Percentiles rank a stretch among this genome's conserved stretches.
Conservation (phyloP, 306 rosid species). For the Psophocarpus tetragonolobus region DNA sequence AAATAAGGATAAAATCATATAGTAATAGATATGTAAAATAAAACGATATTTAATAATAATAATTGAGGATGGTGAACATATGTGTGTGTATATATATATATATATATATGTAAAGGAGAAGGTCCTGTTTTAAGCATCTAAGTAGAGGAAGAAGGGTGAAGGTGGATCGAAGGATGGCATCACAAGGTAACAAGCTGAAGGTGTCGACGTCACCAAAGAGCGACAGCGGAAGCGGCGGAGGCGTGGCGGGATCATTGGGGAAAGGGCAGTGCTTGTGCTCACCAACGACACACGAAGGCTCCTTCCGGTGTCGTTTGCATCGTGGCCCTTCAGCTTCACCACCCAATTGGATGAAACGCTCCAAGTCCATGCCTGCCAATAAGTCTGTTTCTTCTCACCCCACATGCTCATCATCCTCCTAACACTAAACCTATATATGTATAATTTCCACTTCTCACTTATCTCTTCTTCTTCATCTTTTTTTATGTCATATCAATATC, state of each 20-base stretch:
- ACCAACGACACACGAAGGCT: slow-evolving; percentile 86
- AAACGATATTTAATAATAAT: too few relatives aligned
- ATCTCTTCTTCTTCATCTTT: too few relatives aligned
- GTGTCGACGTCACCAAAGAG: slow-evolving; percentile 62
- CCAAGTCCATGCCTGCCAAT: slow-evolving; percentile 58
- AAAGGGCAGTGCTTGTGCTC: slow-evolving; percentile 85
- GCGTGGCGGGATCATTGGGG: slow-evolving; percentile 29
- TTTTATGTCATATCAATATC: too few relatives aligned
- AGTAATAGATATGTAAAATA: background rate
- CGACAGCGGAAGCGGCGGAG: slow-evolving; percentile 32
- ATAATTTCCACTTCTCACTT: too few relatives aligned
- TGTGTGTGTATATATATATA: too few relatives aligned
- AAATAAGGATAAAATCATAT: background rate
- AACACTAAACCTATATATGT: background rate
- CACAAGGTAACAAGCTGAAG: slow-evolving; percentile 36
- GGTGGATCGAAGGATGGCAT: too few relatives aligned
- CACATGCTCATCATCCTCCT: background rate
- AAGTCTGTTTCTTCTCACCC: slow-evolving; percentile 1
- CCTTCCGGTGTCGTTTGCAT: slow-evolving; percentile 88
- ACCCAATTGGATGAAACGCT: slow-evolving; percentile 55
- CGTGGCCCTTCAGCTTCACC: slow-evolving; percentile 41
- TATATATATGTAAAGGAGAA: background rate
- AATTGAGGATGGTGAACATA: too few relatives aligned
- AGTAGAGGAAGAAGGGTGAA: too few relatives aligned
- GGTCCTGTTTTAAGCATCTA: background rate